Evolutionary conservation across 106 monocot genomes (phyloP).

Genomic region (Platanthera guangdongensis): DNA sequence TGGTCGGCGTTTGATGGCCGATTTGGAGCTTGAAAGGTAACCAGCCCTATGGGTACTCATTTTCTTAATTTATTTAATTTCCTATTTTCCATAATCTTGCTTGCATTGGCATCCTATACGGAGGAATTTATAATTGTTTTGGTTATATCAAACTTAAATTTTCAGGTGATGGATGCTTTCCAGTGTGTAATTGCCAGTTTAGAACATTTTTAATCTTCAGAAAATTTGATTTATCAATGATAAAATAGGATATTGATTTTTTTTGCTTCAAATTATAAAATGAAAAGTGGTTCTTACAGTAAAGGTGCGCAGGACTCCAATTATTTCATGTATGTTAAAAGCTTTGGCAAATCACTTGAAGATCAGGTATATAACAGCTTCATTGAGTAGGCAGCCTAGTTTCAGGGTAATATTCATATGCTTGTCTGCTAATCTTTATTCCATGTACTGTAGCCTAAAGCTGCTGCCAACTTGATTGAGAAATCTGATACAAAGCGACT

Average conservation of each 20-base stretch:
- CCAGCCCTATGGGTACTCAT: conserved; percentile 35
- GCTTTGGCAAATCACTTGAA: conserved; percentile 55
- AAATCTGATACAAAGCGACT: too few relatives aligned
- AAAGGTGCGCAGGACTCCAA: conserved; percentile 25
- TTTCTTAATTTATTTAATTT: not conserved
- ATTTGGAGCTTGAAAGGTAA: conserved; percentile 47
- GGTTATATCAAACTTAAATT: not conserved
- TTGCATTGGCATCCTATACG: not conserved
- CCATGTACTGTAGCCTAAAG: too few relatives aligned
- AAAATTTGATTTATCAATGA: not conserved
- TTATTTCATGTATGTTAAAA: conserved; percentile 48
- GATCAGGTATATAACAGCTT: conserved; percentile 30
- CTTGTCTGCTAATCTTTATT: not conserved
- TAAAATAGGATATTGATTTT: not conserved
- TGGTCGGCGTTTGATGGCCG: conserved; percentile 52
- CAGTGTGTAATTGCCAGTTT: not conserved
- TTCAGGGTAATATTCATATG: not conserved
- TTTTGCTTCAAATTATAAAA: conserved; percentile 16
- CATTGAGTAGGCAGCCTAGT: not conserved
- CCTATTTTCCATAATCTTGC: not conserved
- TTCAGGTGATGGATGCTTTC: not conserved
- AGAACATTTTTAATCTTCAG: not conserved
- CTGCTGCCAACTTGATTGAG: too few relatives aligned
- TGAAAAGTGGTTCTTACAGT: conserved; percentile 32
- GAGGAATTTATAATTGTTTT: not conserved